Base-by-base conservation (phyloP, 1,139 yeast genomes). In the Petasospora rhodanensis region DNA sequence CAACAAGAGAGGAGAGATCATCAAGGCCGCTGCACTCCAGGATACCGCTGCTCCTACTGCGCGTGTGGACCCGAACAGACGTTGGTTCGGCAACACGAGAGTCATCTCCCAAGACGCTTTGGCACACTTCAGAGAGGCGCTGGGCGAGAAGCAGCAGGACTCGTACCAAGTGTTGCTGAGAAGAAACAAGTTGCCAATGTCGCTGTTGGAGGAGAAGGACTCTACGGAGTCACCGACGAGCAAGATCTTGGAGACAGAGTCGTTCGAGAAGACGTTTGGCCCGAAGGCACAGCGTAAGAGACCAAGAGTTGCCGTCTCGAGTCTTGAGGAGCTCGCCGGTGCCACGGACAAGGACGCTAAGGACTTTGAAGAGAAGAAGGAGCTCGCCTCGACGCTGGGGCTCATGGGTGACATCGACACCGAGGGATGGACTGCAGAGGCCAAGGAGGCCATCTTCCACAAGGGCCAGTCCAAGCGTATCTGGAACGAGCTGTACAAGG, bases 391-490 rank as follows among this genome's bases (percentile, higher is more conserved):
- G 13, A 79, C 89, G n/a, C 58, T 82, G 46, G 86, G 95, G 22
- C 64, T 82, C 40, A 81, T 82, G 91, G 86, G 85, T 44, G 68
- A 75, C 50, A 76, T 76, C 35, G 56, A 58, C 30, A 77, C 77
- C 44, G 93, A 87, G 50, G 94, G 83, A 38, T 84, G 80, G 70
- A 73, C 93, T 6, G 81, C 80, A 49, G 93, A 84, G 51, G 95
- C 96, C 21, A 86, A 86, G 57, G 98, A 91, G 61, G 91, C 93
- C 40, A 87, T 91, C 61, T 91, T 91, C 70, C 80, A 81, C 56
- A 91, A 91, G 59, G 98, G 98, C 52, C 97, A 91, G 64, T 87
- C 96, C 34, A 91, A 91, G 64, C 83, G 98, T 67, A 91, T 91
- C 52, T 91, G 98, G 98, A 91, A 91, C 60, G 98, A 91, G 59